phyloP scores from a whole-genome alignment of 768 basidiomycete genomes.

The Lactarius deliciosus region DNA sequence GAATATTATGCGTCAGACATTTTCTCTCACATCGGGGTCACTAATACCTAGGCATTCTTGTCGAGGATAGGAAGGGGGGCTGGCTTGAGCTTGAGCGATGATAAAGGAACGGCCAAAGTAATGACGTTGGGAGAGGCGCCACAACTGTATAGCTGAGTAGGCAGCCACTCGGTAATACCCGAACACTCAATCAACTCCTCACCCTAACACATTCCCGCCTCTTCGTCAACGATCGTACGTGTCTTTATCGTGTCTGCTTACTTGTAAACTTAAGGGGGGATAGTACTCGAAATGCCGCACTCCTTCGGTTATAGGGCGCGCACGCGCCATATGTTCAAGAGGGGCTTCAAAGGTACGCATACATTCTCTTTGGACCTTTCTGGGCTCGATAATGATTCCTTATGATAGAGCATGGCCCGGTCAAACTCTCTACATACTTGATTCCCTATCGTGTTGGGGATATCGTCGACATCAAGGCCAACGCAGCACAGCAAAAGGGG shows the following conservation, averaged over 20 bases:
- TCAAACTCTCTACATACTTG: constrained; percentile 91
- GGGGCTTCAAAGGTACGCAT: constrained; percentile 90
- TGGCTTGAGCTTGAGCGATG: constrained; percentile 18
- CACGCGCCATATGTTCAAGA: constrained; percentile 99
- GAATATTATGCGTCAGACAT: constrained; percentile 31
- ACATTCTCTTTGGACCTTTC: constrained; percentile 32
- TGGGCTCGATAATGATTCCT: constrained; percentile 12
- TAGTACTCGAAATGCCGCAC: constrained; percentile 93
- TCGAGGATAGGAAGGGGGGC: constrained; percentile 44
- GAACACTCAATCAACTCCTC: constrained; percentile 43
- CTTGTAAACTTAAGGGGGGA: constrained; percentile 10
- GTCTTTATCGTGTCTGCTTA: constrained; percentile 21
- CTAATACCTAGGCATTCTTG: constrained; percentile 83
- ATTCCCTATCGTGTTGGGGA: constrained; percentile 94
- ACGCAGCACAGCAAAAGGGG: constrained; percentile 98
- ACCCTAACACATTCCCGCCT: not conserved
- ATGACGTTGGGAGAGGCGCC: constrained; percentile 37
- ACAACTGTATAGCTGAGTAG: constrained; percentile 64
- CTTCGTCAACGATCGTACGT: constrained; percentile 42
- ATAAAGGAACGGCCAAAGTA: constrained; percentile 39
- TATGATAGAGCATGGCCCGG: constrained; percentile 75
- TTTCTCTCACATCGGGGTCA: constrained; percentile 27
- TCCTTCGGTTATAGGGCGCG: constrained; percentile 99
- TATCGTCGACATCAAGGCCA: constrained; percentile 99
- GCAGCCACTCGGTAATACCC: constrained; percentile 67